These are phyloP conservation scores for Tolypocladium nubicola DNA, from an alignment of 2,329 filamentous ascomycete species.

Conservation along the genomic window DNA sequence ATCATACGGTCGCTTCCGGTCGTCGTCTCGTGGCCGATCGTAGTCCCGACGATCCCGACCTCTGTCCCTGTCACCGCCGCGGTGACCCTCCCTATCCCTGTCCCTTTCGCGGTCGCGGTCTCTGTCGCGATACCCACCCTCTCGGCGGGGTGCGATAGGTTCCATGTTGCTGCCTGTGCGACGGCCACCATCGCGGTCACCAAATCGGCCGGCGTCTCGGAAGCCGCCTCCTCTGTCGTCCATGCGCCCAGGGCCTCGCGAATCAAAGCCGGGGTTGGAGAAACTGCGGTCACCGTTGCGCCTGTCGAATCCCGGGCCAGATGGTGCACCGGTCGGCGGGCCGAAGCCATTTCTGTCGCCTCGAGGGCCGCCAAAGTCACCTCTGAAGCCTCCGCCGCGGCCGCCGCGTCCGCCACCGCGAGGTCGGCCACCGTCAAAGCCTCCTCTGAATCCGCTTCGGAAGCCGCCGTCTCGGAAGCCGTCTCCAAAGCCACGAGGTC, in stretches of 20 bases:
- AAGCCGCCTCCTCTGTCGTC: constrained; percentile 47
- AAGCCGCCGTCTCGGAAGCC: constrained; percentile 40
- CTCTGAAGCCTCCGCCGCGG: constrained; percentile 44
- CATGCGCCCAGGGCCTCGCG: constrained; percentile 43
- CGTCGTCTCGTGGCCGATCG: constrained; percentile 47
- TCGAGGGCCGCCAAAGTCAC: constrained; percentile 25
- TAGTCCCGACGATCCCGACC: constrained; percentile 20
- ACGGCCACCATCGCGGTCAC: constrained; percentile 24
- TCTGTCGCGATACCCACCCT: constrained; percentile 41
- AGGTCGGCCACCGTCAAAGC: constrained; percentile 31
- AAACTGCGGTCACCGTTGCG: constrained; percentile 28
- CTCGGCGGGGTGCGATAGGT: constrained; percentile 62
- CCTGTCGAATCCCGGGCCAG: constrained; percentile 44
- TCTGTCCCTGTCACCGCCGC: constrained; percentile 22
- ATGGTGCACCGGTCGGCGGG: constrained; percentile 48
- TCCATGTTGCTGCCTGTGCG: constrained; percentile 73
- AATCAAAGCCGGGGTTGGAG: constrained; percentile 44
- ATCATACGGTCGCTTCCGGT: constrained; percentile 63
- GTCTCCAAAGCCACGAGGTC: constrained; percentile 48
- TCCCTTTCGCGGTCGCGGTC: constrained; percentile 42
- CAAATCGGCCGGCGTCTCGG: constrained; percentile 32
- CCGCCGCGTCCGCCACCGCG: constrained; percentile 37
- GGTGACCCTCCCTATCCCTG: constrained; percentile 26
- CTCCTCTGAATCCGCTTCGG: constrained; percentile 33
- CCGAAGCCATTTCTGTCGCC: constrained; percentile 36